Base-by-base conservation (phyloP, 2,329 filamentous ascomycete species). In the Nemania diffusa region DNA sequence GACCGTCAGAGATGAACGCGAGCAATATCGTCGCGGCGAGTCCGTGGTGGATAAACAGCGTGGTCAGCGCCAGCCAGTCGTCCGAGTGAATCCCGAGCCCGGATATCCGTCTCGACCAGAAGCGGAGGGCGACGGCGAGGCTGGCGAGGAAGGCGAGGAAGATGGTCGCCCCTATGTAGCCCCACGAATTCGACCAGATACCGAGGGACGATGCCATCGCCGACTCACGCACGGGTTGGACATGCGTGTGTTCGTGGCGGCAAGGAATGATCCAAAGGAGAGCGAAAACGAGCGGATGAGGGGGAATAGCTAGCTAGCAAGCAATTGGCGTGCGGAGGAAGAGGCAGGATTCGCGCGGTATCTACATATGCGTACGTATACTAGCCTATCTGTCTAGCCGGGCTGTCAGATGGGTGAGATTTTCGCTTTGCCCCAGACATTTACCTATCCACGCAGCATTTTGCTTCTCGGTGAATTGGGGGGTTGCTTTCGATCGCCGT, bases 141-240 rank as follows among this genome's bases (percentile, higher is more conserved):
- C 52, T 69, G 24, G 65, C 52, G 46, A 70, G 40, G 27, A 64
- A 50, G 57, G 60, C 68, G 7, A 71, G 65, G 15, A 71, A 29
- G 34, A 52, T 22, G 34, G 63, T 61, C 32, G 40, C 48, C 44
- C 40, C 69, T 51, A 70, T 51, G 65, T 69, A 70, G 50, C 65
- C 34, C 64, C 69, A 69, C 37, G 67, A 58, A 26, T 37, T 34
- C 3, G 29, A 26, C 67, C 71, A 72, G 42, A 72, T 57, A 40
- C 79, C 76, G 57, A 79, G 79, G 37, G 77, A 74, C 61, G 67
- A 64, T 59, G 56, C 64, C 67, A 69, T 69, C 61, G 64, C 69
- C 63, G 63, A 29, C 57, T 55, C 50, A 26, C 53, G 32, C 42
- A 9, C 15, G 20, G 44, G 53, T n/a, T 29, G 56, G 24, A 58